These are phyloP conservation scores for Apiotrichum mycotoxinovorans DNA, from an alignment of 1,284 basidiomycete genomes.

Conservation along the genomic window DNA sequence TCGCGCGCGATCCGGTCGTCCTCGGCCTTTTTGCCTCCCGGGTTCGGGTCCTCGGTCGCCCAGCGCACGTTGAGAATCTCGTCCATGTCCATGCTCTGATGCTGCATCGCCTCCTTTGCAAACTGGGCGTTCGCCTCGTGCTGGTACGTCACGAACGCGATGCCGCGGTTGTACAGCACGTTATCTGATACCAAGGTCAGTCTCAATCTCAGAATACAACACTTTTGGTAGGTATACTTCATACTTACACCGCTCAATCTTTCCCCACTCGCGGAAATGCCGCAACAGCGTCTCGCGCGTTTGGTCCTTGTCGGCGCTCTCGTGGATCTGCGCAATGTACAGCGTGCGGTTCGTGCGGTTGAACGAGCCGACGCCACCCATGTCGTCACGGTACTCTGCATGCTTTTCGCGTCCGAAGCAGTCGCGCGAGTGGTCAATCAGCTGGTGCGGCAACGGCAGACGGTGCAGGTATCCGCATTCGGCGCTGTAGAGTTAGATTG, in stretches of 20 bases:
- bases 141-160: slow-evolving; percentile 95
- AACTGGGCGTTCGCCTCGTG: slow-evolving; percentile 86
- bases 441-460: slow-evolving; percentile 66
- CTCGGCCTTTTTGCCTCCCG: slow-evolving; percentile 76
- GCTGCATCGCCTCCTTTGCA: slow-evolving; percentile 98
- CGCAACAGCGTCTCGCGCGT: slow-evolving; percentile 82
- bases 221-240: too few species aligned
- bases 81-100: slow-evolving; percentile 94
- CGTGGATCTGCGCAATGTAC: slow-evolving; percentile 90
- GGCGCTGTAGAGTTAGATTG: slow-evolving; percentile 53
- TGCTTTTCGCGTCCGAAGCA: slow-evolving; percentile 98
- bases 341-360: slow-evolving; percentile 89
- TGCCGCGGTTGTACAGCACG: slow-evolving; percentile 86
- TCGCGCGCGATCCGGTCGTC: slow-evolving; percentile 73
- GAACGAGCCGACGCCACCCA: slow-evolving; percentile 98
- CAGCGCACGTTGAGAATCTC: slow-evolving; percentile 97
- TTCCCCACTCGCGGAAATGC: slow-evolving; percentile 98
- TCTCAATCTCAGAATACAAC: too few species aligned
- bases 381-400: slow-evolving; percentile 95
- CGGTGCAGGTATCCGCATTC: slow-evolving; percentile 94
- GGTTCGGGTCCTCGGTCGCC: slow-evolving; percentile 96
- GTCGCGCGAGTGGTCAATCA: slow-evolving; percentile 90
- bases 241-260: slow-evolving; percentile 82
- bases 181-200: too few species aligned
- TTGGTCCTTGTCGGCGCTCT: slow-evolving; percentile 79